Evolutionary conservation across 2,329 filamentous ascomycete genomes (phyloP).

Genomic region (Gnomoniopsis sp.): DNA sequence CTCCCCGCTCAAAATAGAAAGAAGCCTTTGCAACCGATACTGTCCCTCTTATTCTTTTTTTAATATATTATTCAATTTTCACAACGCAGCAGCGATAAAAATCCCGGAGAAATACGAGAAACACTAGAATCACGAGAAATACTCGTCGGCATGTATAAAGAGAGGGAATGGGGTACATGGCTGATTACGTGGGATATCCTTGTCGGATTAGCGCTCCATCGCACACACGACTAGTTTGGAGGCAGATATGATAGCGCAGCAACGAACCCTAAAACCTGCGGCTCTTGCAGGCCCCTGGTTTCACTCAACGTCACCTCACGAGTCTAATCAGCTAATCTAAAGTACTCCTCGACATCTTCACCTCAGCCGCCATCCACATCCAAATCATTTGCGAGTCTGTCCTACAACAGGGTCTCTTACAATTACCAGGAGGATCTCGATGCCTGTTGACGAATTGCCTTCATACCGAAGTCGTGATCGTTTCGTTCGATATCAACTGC

Average conservation of each 20-base stretch:
- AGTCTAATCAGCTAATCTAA: neutral
- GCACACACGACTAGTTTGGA: neutral
- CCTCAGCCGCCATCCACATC: neutral
- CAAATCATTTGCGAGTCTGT: neutral
- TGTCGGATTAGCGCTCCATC: neutral
- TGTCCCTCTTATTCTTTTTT: no score
- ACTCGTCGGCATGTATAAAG: no score
- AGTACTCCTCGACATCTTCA: neutral
- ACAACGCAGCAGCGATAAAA: no score
- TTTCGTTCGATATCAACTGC: slow-evolving; percentile 12
- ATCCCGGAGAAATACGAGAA: no score
- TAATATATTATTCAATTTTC: no score
- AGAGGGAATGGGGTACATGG: neutral
- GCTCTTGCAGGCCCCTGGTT: neutral
- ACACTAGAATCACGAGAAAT: no score
- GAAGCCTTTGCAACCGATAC: no score
- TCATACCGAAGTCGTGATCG: neutral
- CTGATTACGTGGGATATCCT: neutral
- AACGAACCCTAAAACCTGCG: neutral
- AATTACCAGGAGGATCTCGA: neutral
- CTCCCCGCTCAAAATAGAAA: no score
- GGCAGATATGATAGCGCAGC: neutral
- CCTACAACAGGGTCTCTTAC: neutral
- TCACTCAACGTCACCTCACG: neutral
- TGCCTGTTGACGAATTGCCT: neutral